Conservation (phyloP, 2,329 filamentous ascomycete species). For the Zymoseptoria brevis region DNA sequence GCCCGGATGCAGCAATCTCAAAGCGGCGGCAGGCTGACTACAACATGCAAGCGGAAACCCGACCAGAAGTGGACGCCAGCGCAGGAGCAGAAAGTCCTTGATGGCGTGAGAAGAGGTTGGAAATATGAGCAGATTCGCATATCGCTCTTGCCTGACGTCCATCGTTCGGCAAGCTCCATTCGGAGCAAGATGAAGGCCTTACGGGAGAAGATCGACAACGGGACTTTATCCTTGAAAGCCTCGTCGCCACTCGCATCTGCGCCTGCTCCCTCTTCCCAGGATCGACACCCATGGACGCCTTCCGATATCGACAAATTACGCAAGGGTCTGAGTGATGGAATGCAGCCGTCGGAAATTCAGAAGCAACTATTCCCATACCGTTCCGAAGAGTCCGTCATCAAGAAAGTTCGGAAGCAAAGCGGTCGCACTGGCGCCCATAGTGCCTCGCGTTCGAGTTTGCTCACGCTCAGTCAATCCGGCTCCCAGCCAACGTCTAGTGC, state of each 20-base stretch:
- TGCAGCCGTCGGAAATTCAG: neutral
- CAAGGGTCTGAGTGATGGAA: neutral
- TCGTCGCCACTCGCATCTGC: neutral
- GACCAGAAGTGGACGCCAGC: slow-evolving; percentile 1
- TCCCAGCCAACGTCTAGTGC: neutral
- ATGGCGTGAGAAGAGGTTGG: slow-evolving; percentile 6
- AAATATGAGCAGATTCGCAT: neutral
- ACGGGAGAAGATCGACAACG: neutral
- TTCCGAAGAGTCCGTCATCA: neutral
- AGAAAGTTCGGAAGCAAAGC: neutral
- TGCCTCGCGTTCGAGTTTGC: neutral
- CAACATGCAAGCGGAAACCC: neutral
- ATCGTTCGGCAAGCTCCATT: neutral
- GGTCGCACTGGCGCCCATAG: neutral
- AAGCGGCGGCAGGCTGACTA: neutral
- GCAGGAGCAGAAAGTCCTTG: slow-evolving; percentile 4
- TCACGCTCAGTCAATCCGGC: neutral
- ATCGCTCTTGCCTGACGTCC: neutral
- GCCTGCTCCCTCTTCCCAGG: neutral
- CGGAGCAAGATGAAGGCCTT: neutral
- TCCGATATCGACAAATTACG: neutral
- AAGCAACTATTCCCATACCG: neutral
- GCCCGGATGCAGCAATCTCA: neutral
- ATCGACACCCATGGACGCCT: neutral
- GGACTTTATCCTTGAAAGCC: neutral